Evolutionary conservation across 495 filamentous ascomycete species (phyloP).

Genomic region (Bathelium albidoporum): DNA sequence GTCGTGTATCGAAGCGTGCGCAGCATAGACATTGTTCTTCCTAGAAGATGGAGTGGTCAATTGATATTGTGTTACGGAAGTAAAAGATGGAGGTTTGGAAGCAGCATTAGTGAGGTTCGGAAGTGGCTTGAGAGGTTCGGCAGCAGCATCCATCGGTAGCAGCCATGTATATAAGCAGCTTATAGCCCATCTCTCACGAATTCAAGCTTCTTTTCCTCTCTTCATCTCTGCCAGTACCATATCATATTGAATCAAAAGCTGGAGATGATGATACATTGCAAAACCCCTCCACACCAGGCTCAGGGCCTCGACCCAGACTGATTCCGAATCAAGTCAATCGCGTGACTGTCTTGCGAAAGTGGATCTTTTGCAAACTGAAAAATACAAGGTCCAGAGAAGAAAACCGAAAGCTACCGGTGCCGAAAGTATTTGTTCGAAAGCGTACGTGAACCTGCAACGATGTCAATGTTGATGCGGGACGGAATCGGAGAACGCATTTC

Average conservation of each 20-base stretch:
- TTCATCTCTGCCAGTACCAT: too few species aligned
- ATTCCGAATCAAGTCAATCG: background rate
- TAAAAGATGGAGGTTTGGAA: too few species aligned
- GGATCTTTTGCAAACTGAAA: slow-evolving; percentile 1
- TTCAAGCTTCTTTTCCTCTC: too few species aligned
- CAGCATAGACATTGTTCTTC: background rate
- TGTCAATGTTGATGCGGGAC: background rate
- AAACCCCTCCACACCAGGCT: too few species aligned
- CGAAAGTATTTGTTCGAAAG: slow-evolving; percentile 3
- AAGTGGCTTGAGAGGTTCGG: too few species aligned
- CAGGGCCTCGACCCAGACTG: background rate
- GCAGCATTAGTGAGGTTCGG: too few species aligned
- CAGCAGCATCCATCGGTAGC: too few species aligned
- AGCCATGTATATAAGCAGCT: too few species aligned
- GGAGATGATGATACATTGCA: too few species aligned
- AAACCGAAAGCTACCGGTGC: background rate
- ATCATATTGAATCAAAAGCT: slow-evolving; percentile 3
- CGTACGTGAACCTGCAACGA: background rate
- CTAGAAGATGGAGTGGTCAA: background rate
- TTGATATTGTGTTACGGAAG: too few species aligned
- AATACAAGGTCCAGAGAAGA: background rate
- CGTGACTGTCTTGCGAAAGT: background rate
- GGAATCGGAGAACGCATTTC: background rate
- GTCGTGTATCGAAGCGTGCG: background rate
- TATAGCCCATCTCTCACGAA: too few species aligned